A percentile compares a stretch with the other conserved stretches of the same genome.
Conservation (phyloP, 306 rosid species). For the Corylus americana region DNA sequence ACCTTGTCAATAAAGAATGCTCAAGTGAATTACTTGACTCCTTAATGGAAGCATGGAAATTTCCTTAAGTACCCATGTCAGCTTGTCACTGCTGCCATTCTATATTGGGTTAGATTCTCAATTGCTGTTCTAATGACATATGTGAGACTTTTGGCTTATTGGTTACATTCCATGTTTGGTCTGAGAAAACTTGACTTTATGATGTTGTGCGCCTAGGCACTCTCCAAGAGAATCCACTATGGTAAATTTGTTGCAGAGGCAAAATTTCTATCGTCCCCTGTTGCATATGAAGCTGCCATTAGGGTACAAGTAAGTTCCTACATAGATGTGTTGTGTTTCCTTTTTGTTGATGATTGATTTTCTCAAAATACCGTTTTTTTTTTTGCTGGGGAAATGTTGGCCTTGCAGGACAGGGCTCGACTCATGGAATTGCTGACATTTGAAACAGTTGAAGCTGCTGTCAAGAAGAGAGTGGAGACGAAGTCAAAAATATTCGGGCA, state of each 20-base stretch:
- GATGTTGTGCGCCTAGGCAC: constrained; percentile 30
- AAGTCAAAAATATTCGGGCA: constrained; percentile 44
- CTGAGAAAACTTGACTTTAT: constrained; percentile 2
- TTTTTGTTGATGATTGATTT: constrained; percentile 5
- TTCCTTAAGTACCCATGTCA: no score
- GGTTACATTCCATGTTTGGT: not conserved
- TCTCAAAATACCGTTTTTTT: not conserved
- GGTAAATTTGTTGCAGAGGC: constrained; percentile 73
- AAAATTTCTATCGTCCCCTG: constrained; percentile 43
- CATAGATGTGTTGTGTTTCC: not conserved
- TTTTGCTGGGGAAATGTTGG: constrained; percentile 5
- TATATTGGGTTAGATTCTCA: not conserved
- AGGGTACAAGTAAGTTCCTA: constrained; percentile 34
- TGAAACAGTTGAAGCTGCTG: constrained; percentile 43
- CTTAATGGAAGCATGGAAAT: not conserved
- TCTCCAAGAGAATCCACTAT: constrained; percentile 63
- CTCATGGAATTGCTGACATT: constrained; percentile 47
- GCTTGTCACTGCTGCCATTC: not conserved
- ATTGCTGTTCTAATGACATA: not conserved
- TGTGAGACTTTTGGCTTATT: not conserved
- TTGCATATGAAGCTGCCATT: constrained; percentile 45
- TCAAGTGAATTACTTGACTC: not conserved
- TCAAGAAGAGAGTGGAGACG: constrained; percentile 49
- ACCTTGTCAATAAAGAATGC: not conserved
- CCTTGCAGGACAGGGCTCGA: constrained; percentile 40